Base-by-base conservation (phyloP, 1,139 yeast genomes). In the Diutina mesorugosa region DNA sequence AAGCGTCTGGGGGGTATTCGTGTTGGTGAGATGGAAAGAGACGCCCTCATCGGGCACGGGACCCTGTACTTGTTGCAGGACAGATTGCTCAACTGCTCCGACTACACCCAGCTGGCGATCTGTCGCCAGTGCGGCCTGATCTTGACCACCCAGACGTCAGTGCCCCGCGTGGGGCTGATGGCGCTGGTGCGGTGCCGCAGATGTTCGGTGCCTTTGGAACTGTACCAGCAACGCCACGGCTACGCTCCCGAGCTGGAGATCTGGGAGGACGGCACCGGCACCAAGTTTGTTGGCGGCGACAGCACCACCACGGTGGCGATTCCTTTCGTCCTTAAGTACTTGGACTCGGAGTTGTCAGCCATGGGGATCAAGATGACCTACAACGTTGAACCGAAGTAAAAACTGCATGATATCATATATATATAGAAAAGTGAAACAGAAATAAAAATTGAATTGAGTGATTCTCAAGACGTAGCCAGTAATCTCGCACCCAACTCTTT, bases 21-120 rank as follows among this genome's bases (percentile, higher is more conserved):
- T 80, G 96, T 93, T 50, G 99, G 99, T 70, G 99, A 93, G 72
- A 93, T 93, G 99, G 99, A 93, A 76, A 88, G 99, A 76, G 99
- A 93, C 78, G 99, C 99, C 2, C 78, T 93, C 65, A 90, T 93
- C 69, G 99, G 99, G 60, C 99, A 95, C 69, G 99, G 99, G 73
- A 87, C 99, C n/a, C 90, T 99, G 1, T 93, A 83, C 83, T 76
- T 93, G 66, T 77, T 93, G 63, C 99, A 93, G 71, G 99, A 93
- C 70, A 86, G 99, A 73, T 78, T 93, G 67, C 79, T 95, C 70
- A 93, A 95, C 72, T 90, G 97, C 69, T 88, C 97, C 26, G 99
- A 93, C 72, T 95, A 95, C 74, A 83, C 98, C 0, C 97, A 90
- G 68, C 84, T 97, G 0, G 74, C 95, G 12, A 73, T 93, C 56